These are phyloP conservation scores for Biscutella laevigata DNA, from an alignment of 441 rosid genomes.

Conservation along the genomic window DNA sequence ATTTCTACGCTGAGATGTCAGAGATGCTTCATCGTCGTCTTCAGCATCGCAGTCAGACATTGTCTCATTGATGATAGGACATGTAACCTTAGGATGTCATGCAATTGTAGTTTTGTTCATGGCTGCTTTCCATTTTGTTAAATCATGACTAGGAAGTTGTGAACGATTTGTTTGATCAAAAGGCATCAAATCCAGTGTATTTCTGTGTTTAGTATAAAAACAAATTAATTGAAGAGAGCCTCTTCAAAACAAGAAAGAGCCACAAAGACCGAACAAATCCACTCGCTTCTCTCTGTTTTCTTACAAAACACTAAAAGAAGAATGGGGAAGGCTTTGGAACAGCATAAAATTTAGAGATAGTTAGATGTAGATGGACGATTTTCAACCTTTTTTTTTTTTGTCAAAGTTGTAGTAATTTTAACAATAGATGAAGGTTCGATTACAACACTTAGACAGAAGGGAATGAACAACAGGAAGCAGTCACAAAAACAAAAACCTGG, in stretches of 20 bases:
- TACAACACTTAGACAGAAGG: too few species aligned
- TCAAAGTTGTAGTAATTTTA: too few species aligned
- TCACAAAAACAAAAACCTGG: too few species aligned
- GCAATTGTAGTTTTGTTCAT: not conserved
- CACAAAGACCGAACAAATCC: not conserved
- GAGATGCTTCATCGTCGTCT: constrained; percentile 80
- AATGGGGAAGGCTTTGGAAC: too few species aligned
- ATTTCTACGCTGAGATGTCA: constrained; percentile 66
- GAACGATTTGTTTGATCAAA: constrained; percentile 10
- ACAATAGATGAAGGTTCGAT: too few species aligned
- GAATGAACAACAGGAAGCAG: too few species aligned
- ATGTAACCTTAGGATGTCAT: constrained; percentile 6
- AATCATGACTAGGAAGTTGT: not conserved
- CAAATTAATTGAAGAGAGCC: not conserved
- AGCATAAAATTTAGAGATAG: too few species aligned
- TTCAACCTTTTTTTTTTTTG: too few species aligned
- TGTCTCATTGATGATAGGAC: not conserved
- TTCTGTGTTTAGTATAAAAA: not conserved
- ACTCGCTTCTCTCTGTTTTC: too few species aligned
- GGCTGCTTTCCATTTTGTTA: not conserved
- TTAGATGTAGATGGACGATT: too few species aligned
- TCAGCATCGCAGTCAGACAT: constrained; percentile 47
- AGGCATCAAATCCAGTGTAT: constrained; percentile 1
- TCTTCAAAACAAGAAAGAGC: not conserved
- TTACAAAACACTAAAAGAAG: too few species aligned